phyloP scores from a whole-genome alignment of 164 flowering plant genomes.

The Kalanchoe fedtschenkoi region DNA sequence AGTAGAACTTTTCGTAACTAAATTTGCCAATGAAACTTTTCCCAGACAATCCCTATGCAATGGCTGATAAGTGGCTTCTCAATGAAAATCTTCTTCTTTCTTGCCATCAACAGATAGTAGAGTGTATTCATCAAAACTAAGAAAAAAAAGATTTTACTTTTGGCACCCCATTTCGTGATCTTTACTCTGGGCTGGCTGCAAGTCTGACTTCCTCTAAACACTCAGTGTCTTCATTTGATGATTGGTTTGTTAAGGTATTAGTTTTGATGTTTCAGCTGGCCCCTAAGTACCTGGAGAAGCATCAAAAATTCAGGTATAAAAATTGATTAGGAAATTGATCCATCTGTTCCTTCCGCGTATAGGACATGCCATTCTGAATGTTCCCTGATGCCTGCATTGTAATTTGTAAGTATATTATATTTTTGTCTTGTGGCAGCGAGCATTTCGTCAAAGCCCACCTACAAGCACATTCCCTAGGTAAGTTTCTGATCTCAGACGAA shows the following conservation, averaged over 20 bases:
- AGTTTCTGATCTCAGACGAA: not conserved
- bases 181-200: constrained; percentile 96
- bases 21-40: constrained; percentile 3
- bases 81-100: constrained; percentile 83
- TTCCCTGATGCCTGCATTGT: not conserved
- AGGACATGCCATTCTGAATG: not conserved
- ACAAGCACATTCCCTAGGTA: constrained; percentile 95
- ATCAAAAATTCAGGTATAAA: too few relatives aligned
- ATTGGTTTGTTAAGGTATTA: not conserved
- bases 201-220: constrained; percentile 14
- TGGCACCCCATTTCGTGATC: constrained; percentile 77
- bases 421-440: constrained; percentile 22
- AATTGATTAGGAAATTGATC: too few relatives aligned
- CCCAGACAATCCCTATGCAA: constrained; percentile 74
- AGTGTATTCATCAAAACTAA: constrained; percentile 80
- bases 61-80: constrained; percentile 97
- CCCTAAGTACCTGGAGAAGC: too few relatives aligned
- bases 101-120: constrained; percentile 85
- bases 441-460: constrained; percentile 36
- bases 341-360: too few relatives aligned
- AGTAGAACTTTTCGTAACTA: too few relatives aligned
- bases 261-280: too few relatives aligned
- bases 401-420: not conserved
- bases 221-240: not conserved
- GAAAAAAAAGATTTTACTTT: constrained; percentile 56